A percentile compares a stretch with the other conserved stretches of the same genome.
Conservation (phyloP, 1,139 yeast species). For the Diutina mesorugosa region DNA sequence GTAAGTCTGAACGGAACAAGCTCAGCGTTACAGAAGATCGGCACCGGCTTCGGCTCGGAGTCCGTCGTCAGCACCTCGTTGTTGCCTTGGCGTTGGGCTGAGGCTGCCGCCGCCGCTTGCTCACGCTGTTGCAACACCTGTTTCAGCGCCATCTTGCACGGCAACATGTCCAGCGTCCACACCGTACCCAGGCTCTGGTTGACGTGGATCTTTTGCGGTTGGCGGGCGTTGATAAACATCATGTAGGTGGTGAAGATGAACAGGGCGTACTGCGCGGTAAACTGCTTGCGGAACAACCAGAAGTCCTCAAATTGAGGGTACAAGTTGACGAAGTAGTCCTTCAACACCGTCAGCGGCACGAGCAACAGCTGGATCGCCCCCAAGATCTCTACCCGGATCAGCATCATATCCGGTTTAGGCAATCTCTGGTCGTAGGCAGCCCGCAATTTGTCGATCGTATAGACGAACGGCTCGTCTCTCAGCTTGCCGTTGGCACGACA, state of each 20-base stretch:
- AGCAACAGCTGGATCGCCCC: constrained; percentile 78
- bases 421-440: constrained; percentile 89
- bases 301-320: constrained; percentile 82
- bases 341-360: constrained; percentile 78
- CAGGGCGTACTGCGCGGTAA: constrained; percentile 92
- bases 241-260: constrained; percentile 86
- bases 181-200: constrained; percentile 77
- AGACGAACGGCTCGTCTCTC: constrained; percentile 84
- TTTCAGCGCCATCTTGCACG: constrained; percentile 62
- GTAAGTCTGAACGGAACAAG: constrained; percentile 94
- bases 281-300: constrained; percentile 94
- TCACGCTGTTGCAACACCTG: background rate
- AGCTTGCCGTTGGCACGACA: constrained; percentile 65
- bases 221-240: constrained; percentile 89
- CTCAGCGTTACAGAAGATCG: constrained; percentile 87
- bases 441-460: constrained; percentile 73
- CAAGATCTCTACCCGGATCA: constrained; percentile 81
- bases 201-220: constrained; percentile 86
- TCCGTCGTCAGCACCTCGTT: constrained; percentile 26
- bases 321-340: constrained; percentile 47
- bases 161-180: constrained; percentile 93
- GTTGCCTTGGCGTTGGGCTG: background rate
- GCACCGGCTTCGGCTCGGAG: constrained; percentile 46
- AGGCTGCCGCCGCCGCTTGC: background rate
- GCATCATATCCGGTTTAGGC: constrained; percentile 85